Percentiles rank a stretch among this genome's conserved stretches.
Conservation (phyloP, 2,329 filamentous ascomycete species). For the Diplodia intermedia region DNA sequence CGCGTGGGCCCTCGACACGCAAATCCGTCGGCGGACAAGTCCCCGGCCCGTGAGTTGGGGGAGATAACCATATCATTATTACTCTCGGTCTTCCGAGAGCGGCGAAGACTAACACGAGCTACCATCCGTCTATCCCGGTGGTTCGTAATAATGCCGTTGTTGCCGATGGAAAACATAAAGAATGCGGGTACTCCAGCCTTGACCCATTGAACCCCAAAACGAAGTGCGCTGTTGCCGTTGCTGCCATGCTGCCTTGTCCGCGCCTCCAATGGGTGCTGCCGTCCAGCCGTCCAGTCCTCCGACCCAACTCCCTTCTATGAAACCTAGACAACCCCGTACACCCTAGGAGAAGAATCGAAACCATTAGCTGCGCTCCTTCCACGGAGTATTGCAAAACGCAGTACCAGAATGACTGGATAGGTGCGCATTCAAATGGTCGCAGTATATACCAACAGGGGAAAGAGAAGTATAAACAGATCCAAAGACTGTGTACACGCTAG, state of each 20-base stretch:
- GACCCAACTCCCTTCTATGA: not conserved
- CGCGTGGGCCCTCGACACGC: not conserved
- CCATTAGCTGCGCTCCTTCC: constrained; percentile 18
- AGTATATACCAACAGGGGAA: constrained; percentile 14
- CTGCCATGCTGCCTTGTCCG: not conserved
- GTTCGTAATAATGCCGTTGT: not conserved
- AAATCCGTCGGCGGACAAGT: not conserved
- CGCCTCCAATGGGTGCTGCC: not conserved
- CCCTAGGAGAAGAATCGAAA: constrained; percentile 15
- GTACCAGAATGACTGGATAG: constrained; percentile 4
- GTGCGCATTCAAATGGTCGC: constrained; percentile 10
- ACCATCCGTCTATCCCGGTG: not conserved
- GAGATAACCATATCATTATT: not conserved
- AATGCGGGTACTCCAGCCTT: not conserved
- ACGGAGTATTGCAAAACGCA: constrained; percentile 10
- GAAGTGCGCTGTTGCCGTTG: not conserved
- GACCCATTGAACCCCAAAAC: not conserved
- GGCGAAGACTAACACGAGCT: not conserved
- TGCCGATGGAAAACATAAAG: not conserved
- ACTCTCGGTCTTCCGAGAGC: not conserved
- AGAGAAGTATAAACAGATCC: not conserved
- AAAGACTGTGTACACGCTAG: constrained; percentile 18
- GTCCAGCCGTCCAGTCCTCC: not conserved
- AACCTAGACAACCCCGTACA: constrained; percentile 28
- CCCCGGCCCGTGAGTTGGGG: not conserved